Conservation (phyloP, 2,329 filamentous ascomycete species). For the Cyphellophora europaea region DNA sequence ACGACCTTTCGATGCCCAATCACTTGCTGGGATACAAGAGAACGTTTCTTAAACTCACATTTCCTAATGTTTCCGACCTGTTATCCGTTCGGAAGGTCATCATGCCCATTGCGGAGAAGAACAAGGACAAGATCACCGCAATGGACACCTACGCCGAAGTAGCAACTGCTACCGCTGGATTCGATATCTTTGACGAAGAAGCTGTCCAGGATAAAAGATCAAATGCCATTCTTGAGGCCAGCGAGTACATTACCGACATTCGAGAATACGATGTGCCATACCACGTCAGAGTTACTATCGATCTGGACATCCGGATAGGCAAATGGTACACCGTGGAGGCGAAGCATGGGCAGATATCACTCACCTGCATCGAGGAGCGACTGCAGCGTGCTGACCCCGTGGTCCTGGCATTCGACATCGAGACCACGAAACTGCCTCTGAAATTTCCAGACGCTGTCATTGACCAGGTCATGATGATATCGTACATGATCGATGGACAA, state of each 20-base stretch:
- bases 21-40: slow-evolving; percentile 85
- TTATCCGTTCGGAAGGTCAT: slow-evolving; percentile 76
- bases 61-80: slow-evolving; percentile 79
- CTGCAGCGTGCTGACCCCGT: slow-evolving; percentile 87
- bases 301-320: slow-evolving; percentile 89
- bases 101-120: slow-evolving; percentile 87
- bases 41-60: slow-evolving; percentile 77
- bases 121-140: slow-evolving; percentile 89
- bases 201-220: slow-evolving; percentile 70
- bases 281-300: slow-evolving; percentile 97
- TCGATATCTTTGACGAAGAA: slow-evolving; percentile 93
- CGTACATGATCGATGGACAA: slow-evolving; percentile 99
- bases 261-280: slow-evolving; percentile 99
- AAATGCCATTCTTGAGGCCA: slow-evolving; percentile 76
- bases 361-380: slow-evolving; percentile 77
- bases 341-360: slow-evolving; percentile 78
- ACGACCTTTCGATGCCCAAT: slow-evolving; percentile 91
- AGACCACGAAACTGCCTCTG: slow-evolving; percentile 87
- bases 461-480: slow-evolving; percentile 99
- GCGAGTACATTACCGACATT: slow-evolving; percentile 97
- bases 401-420: slow-evolving; percentile 99
- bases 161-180: slow-evolving; percentile 68
- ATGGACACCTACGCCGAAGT: slow-evolving; percentile 99
- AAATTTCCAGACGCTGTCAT: slow-evolving; percentile 94
- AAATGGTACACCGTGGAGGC: slow-evolving; percentile 96